phyloP scores from a whole-genome alignment of 2,329 filamentous ascomycete species.

The Pseudogymnoascus sp. region DNA sequence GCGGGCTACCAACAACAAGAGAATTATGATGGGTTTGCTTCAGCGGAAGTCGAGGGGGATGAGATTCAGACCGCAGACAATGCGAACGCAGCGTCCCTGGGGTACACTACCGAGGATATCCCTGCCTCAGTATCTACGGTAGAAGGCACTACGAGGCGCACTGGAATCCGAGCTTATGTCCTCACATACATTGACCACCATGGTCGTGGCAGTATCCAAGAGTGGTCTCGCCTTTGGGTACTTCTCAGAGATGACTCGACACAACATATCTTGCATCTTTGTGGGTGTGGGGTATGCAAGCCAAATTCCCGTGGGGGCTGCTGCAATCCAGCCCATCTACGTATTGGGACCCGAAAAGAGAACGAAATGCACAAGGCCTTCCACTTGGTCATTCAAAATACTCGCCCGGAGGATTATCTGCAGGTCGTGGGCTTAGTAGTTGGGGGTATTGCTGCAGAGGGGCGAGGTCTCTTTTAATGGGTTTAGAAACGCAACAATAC shows the following conservation, averaged over 20 bases:
- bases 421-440: background rate
- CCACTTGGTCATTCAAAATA: background rate
- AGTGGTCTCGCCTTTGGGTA: background rate
- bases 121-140: background rate
- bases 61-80: background rate
- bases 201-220: background rate
- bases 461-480: background rate
- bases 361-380: background rate
- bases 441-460: background rate
- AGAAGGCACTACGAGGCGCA: background rate
- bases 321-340: background rate
- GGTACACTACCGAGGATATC: background rate
- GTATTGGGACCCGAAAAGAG: background rate
- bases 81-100: background rate
- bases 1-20: background rate
- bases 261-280: background rate
- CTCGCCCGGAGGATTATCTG: background rate
- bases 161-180: background rate
- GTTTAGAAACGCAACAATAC: background rate
- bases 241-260: background rate
- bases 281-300: background rate
- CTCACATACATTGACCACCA: background rate
- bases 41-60: background rate
- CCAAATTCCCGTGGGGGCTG: background rate
- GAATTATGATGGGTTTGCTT: background rate